Evolutionary conservation across 176 grass and related monocot species (phyloP).

Genomic region (Saccharum officinarum): DNA sequence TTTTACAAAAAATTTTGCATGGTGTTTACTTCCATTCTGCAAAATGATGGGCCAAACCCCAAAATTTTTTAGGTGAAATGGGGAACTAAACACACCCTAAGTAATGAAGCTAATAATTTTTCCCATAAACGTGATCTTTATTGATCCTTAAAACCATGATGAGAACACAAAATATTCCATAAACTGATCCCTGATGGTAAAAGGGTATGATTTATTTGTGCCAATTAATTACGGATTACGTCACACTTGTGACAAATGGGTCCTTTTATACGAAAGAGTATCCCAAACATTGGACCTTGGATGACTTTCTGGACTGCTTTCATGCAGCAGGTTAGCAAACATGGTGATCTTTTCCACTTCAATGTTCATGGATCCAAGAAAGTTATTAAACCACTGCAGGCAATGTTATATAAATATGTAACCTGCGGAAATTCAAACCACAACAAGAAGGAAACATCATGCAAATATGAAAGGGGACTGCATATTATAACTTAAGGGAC

Average conservation of each 20-base stretch:
- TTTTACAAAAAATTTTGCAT: too few relatives aligned
- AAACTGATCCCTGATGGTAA: not conserved
- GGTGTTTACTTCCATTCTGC: too few relatives aligned
- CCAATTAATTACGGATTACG: not conserved
- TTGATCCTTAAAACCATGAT: conserved; percentile 2
- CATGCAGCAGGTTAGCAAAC: not conserved
- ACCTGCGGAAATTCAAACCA: conserved; percentile 1
- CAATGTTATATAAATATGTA: conserved; percentile 2
- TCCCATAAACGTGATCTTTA: not conserved
- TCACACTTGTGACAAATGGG: not conserved
- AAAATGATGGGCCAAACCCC: too few relatives aligned
- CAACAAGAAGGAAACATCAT: not conserved
- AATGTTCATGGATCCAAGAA: not conserved
- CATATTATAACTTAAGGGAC: conserved; percentile 24
- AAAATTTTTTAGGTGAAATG: too few relatives aligned
- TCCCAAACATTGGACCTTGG: not conserved
- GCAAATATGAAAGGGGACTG: not conserved
- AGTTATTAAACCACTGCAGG: conserved; percentile 1
- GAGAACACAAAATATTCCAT: conserved; percentile 9
- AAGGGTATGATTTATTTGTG: not conserved
- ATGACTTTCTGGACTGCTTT: not conserved
- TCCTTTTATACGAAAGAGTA: conserved; percentile 16
- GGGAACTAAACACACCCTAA: too few relatives aligned
- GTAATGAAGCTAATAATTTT: not conserved
- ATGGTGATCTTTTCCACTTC: not conserved